Percentiles rank a stretch among this genome's conserved stretches.
phyloP scores from a whole-genome alignment of 2,329 filamentous ascomycete species.

The Ambrosiella beaveri region DNA sequence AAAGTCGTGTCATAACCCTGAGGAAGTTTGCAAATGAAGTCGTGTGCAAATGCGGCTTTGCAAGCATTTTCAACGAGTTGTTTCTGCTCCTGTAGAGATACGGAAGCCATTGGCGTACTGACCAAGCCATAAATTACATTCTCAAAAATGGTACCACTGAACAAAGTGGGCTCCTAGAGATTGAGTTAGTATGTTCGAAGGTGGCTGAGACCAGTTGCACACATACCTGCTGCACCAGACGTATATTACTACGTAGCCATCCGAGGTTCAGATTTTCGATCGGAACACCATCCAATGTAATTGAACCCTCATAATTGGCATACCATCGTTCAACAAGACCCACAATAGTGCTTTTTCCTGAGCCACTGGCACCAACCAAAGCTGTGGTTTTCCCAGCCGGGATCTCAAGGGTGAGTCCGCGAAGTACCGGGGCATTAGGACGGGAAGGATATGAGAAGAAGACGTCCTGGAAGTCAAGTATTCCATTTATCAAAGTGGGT shows the following conservation, averaged over 20 bases:
- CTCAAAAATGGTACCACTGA: slow-evolving; percentile 59
- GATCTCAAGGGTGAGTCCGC: slow-evolving; percentile 26
- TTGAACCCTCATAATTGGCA: slow-evolving; percentile 42
- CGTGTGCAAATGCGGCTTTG: slow-evolving; percentile 49
- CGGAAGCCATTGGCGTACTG: slow-evolving; percentile 29
- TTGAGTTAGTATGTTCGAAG: not conserved
- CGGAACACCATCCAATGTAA: slow-evolving; percentile 49
- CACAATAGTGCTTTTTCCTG: slow-evolving; percentile 52
- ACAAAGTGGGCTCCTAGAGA: slow-evolving; percentile 34
- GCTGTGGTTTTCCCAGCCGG: slow-evolving; percentile 32
- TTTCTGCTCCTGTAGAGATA: slow-evolving; percentile 16
- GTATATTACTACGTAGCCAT: slow-evolving; percentile 66
- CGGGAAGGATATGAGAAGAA: slow-evolving; percentile 41
- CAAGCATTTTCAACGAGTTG: slow-evolving; percentile 38
- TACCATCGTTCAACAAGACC: slow-evolving; percentile 71
- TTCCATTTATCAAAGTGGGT: slow-evolving; percentile 18
- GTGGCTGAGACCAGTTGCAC: not conserved
- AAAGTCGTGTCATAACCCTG: slow-evolving; percentile 55
- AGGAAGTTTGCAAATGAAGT: slow-evolving; percentile 49
- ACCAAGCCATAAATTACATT: slow-evolving; percentile 60
- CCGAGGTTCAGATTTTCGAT: slow-evolving; percentile 43
- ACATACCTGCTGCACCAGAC: slow-evolving; percentile 66
- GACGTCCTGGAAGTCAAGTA: slow-evolving; percentile 32
- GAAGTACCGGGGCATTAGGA: slow-evolving; percentile 29
- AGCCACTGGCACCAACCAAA: slow-evolving; percentile 40